These are phyloP conservation scores for Ogataea paraovalis DNA, from an alignment of 805 yeast species.

Conservation along the genomic window DNA sequence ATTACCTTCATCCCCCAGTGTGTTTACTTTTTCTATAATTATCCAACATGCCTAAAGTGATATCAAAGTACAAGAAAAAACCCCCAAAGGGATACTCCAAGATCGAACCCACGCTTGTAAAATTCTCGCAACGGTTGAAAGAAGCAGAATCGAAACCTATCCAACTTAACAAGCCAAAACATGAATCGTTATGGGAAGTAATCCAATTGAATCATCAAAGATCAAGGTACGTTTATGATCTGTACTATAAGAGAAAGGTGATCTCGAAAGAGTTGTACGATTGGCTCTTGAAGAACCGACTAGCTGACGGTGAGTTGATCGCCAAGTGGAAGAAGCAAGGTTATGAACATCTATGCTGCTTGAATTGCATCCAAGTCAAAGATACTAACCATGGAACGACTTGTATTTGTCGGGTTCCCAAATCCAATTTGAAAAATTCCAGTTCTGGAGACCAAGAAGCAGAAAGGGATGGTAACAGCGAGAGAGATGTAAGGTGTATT, in stretches of 20 bases:
- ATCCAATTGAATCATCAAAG: slow-evolving; percentile 68
- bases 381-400: slow-evolving; percentile 64
- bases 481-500: slow-evolving; percentile 49
- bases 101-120: slow-evolving; percentile 60
- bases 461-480: slow-evolving; percentile 21
- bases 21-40: too few species aligned
- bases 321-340: slow-evolving; percentile 66
- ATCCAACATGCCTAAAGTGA: slow-evolving; percentile 1
- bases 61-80: slow-evolving; percentile 34
- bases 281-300: slow-evolving; percentile 65
- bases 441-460: neutral
- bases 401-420: slow-evolving; percentile 86
- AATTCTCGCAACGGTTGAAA: slow-evolving; percentile 55
- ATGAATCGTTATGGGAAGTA: slow-evolving; percentile 66
- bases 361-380: slow-evolving; percentile 63
- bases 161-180: slow-evolving; percentile 44
- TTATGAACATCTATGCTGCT: slow-evolving; percentile 81
- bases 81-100: slow-evolving; percentile 76
- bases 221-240: slow-evolving; percentile 68
- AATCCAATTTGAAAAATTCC: slow-evolving; percentile 37
- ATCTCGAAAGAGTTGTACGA: slow-evolving; percentile 67
- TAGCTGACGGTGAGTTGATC: slow-evolving; percentile 65
- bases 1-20: too few species aligned
- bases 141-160: slow-evolving; percentile 41
- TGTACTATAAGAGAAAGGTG: slow-evolving; percentile 66